Conservation (phyloP, 306 rosid species). For the Macrotyloma uniflorum region DNA sequence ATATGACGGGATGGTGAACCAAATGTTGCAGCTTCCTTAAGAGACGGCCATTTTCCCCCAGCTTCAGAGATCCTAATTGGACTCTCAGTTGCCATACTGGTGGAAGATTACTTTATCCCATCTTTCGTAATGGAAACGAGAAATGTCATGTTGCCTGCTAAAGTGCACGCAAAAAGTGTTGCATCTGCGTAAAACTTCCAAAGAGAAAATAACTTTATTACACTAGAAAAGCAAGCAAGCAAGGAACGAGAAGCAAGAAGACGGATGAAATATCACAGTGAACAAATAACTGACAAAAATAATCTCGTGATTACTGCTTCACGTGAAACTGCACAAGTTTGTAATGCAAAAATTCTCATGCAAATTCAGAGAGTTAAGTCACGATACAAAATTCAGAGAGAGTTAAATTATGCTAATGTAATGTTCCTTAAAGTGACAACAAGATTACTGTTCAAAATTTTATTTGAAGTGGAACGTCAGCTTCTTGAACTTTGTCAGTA, state of each 20-base stretch:
- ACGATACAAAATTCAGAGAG: background rate
- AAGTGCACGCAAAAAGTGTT: slow-evolving; percentile 15
- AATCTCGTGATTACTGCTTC: background rate
- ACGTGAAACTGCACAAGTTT: background rate
- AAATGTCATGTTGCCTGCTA: slow-evolving; percentile 42
- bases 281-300: background rate
- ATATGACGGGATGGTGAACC: slow-evolving; percentile 48
- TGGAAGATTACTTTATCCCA: slow-evolving; percentile 35
- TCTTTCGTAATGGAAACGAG: slow-evolving; percentile 23
- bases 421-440: slow-evolving; percentile 8
- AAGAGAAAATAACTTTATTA: background rate
- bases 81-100: slow-evolving; percentile 73
- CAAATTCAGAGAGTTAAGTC: background rate
- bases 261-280: background rate
- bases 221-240: background rate
- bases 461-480: background rate
- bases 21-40: slow-evolving; percentile 52
- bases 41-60: slow-evolving; percentile 73
- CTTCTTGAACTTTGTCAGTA: background rate
- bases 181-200: slow-evolving; percentile 17
- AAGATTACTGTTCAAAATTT: slow-evolving; percentile 8
- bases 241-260: slow-evolving; percentile 13
- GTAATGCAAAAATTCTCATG: background rate
- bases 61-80: slow-evolving; percentile 76
- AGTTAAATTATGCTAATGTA: background rate